Conservation (phyloP, 768 basidiomycete genomes). For the Xanthoconium purpureum region DNA sequence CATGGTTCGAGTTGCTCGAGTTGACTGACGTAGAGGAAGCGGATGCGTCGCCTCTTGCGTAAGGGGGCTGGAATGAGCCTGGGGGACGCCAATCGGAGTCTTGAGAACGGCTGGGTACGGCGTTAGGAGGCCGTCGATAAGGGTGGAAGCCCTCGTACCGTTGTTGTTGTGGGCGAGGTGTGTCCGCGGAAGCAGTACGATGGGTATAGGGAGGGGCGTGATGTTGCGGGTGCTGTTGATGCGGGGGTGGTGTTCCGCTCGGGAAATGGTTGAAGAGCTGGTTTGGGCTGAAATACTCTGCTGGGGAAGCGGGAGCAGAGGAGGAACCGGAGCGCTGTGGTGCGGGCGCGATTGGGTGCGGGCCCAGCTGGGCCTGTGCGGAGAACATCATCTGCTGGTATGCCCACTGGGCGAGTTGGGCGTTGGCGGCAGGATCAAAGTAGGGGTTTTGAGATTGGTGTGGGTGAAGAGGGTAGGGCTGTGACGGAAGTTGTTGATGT, state of each 20-base stretch:
- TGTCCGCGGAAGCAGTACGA: conserved; percentile 35
- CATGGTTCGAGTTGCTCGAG: conserved; percentile 46
- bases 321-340: conserved; percentile 40
- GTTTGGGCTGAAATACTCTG: conserved; percentile 59
- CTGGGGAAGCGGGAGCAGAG: conserved; percentile 36
- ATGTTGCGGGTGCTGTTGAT: conserved; percentile 38
- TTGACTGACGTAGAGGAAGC: conserved; percentile 77
- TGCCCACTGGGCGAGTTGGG: conserved; percentile 81
- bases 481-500: conserved; percentile 56
- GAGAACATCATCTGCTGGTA: conserved; percentile 91
- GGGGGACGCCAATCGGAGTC: conserved; percentile 48
- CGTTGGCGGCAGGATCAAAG: conserved; percentile 73
- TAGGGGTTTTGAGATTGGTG: conserved; percentile 52
- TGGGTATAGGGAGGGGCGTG: conserved; percentile 37
- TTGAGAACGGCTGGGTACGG: conserved; percentile 29
- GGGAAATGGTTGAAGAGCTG: conserved; percentile 67
- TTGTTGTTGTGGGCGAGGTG: conserved; percentile 19
- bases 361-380: conserved; percentile 46
- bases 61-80: conserved; percentile 66
- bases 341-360: conserved; percentile 23
- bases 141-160: conserved; percentile 68
- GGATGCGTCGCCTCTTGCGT: conserved; percentile 76
- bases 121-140: conserved; percentile 63
- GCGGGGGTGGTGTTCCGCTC: conserved; percentile 67
- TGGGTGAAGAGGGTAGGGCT: conserved; percentile 46